Base-by-base conservation (phyloP, 2,329 filamentous ascomycete genomes). In the Paraphaeosphaeria minitans region DNA sequence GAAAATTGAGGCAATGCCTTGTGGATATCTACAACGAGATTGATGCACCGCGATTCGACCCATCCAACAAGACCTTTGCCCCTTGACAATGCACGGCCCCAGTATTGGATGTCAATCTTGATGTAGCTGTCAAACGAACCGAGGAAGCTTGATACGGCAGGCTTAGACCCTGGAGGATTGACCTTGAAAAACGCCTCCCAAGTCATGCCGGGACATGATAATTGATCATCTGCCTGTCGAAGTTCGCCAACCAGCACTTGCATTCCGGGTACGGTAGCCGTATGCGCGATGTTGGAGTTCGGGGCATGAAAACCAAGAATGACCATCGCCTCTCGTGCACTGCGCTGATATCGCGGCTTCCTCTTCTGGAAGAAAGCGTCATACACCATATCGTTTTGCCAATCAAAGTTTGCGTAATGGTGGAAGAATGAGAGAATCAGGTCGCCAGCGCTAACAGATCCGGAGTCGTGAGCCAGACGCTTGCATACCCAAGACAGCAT, bases 41-140 rank as follows among this genome's bases (percentile, higher is more conserved):
- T 76, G 1, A 86, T 79, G 55, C 83, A 86, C 55, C 84, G 81
- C 8, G 85, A 87, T 66, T 89, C 87, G 2, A 90, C 72, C 87
- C 87, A 89, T 12, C 85, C 85, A 0, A 89, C 76, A 49, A 88
- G 81, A 13, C 79, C 77, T 21, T 82, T 83, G 1, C 85, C 84
- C 55, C 82, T 85, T 1, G 80, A 75, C 1, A 81, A 74, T 2
- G 85, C 85, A 7, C 82, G 75, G 1, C 86, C 87, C 88, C 88
- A 90, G 72, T 87, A 90, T 48, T 87, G 85, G 1, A 85, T 80
- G 57, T 88, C 84, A 53, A 90, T 81, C 65, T 84, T 85, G 57
- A 87, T 74, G 66, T 87, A 90, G 53, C 77, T 83, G 55, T 78
- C 81, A 69, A 84, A 85, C 0, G 75, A 67, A 1, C 63, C 64